Conservation (phyloP, 75 land plant genomes). For the Azolla pinnata region DNA sequence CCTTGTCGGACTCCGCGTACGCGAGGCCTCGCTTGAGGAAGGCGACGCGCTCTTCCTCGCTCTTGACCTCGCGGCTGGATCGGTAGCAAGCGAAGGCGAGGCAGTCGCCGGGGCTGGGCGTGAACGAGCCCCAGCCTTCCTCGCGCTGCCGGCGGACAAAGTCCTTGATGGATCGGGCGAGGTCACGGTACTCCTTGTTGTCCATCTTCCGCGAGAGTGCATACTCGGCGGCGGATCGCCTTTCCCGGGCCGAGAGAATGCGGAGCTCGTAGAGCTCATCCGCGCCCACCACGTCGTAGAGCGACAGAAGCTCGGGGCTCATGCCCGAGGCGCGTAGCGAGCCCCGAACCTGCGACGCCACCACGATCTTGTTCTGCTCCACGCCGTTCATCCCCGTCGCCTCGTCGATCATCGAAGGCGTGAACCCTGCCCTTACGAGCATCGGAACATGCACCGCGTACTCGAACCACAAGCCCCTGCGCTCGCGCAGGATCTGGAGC, state of each 20-base stretch:
- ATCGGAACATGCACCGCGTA: conserved; percentile 57
- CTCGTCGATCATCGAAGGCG: conserved; percentile 74
- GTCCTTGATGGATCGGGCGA: conserved; percentile 81
- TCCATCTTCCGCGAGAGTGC: conserved; percentile 37
- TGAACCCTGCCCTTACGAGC: conserved; percentile 51
- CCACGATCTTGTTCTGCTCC: conserved; percentile 81
- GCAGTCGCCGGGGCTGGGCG: conserved; percentile 72
- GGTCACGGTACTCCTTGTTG: conserved; percentile 36
- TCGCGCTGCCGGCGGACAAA: conserved; percentile 57
- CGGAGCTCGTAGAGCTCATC: conserved; percentile 77
- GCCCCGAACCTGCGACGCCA: conserved; percentile 67
- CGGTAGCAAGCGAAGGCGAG: conserved; percentile 55
- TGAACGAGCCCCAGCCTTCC: conserved; percentile 52
- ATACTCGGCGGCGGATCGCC: conserved; percentile 52
- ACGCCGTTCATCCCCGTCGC: conserved; percentile 76
- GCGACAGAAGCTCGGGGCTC: conserved; percentile 31
- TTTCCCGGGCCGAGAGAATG: conserved; percentile 45
- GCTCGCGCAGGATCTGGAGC: conserved; percentile 59
- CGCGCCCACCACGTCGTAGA: conserved; percentile 54
- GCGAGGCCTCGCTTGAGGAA: conserved; percentile 46
- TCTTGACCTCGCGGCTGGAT: conserved; percentile 44
- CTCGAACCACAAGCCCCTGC: conserved; percentile 80
- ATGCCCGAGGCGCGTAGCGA: conserved; percentile 40
- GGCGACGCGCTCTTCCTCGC: conserved; percentile 16
- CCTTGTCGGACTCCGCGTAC: conserved; percentile 50